phyloP scores from a whole-genome alignment of 1,139 yeast species.

The Hansenula sp. region DNA sequence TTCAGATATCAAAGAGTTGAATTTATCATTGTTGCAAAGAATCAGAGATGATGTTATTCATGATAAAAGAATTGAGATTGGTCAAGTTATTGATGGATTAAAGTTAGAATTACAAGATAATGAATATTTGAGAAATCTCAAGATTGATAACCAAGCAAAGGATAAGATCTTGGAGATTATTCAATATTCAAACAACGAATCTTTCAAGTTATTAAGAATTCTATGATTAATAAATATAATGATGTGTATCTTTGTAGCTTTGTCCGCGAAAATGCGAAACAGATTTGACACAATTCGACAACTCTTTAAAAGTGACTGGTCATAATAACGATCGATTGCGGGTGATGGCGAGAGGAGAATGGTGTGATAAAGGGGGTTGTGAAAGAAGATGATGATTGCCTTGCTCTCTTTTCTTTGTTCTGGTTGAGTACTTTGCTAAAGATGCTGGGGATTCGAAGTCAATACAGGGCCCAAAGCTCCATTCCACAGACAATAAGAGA shows the following conservation, averaged over 20 bases:
- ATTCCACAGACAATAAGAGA: background rate
- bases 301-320: background rate
- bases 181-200: constrained; percentile 7
- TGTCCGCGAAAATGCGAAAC: no score
- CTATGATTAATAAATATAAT: constrained; percentile 3
- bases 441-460: background rate
- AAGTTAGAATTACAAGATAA: constrained; percentile 1
- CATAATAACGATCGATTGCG: background rate
- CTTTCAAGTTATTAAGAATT: constrained; percentile 9
- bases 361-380: no score
- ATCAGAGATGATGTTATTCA: constrained; percentile 10
- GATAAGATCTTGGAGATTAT: constrained; percentile 9
- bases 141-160: constrained; percentile 3
- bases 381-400: no score
- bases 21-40: constrained; percentile 2
- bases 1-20: constrained; percentile 12
- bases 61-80: constrained; percentile 1
- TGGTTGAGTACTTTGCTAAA: background rate
- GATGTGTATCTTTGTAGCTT: no score
- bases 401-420: no score
- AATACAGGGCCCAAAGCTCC: background rate
- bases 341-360: no score
- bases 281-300: background rate
- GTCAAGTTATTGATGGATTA: background rate
- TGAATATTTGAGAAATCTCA: constrained; percentile 3